Conservation (phyloP, 306 rosid genomes). For the Gastrolobium bilobum region DNA sequence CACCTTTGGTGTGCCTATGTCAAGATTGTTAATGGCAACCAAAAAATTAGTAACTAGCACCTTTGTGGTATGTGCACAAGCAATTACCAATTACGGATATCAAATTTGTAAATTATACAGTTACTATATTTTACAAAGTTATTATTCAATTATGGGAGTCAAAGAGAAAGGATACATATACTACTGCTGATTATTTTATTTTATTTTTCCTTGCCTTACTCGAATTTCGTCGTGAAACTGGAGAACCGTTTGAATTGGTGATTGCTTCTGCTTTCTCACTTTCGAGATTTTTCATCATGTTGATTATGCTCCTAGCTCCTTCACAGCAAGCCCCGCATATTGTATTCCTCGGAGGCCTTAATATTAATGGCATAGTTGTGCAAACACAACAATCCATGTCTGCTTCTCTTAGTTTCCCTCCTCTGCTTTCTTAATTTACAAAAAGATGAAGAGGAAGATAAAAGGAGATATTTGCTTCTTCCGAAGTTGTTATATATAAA, state of each 20-base stretch:
- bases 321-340: slow-evolving; percentile 81
- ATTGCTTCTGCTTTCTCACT: slow-evolving; percentile 48
- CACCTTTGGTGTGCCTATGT: background rate
- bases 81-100: too few relatives aligned
- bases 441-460: slow-evolving; percentile 1
- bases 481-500: slow-evolving; percentile 23
- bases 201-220: slow-evolving; percentile 74
- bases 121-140: background rate
- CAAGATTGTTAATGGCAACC: background rate
- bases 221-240: slow-evolving; percentile 50
- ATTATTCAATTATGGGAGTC: background rate
- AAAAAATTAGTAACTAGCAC: background rate
- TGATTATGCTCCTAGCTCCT: slow-evolving; percentile 75
- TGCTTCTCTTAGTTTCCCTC: slow-evolving; percentile 1
- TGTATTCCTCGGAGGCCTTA: slow-evolving; percentile 91
- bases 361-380: slow-evolving; percentile 69
- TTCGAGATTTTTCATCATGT: slow-evolving; percentile 61
- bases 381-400: slow-evolving; percentile 86
- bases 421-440: slow-evolving; percentile 35
- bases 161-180: background rate
- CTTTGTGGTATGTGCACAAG: too few relatives aligned
- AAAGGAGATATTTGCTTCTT: slow-evolving; percentile 34
- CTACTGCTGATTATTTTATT: background rate
- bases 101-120: background rate
- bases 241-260: slow-evolving; percentile 28